Conservation (phyloP, 2,329 filamentous ascomycete genomes). For the Onygenales sp. region DNA sequence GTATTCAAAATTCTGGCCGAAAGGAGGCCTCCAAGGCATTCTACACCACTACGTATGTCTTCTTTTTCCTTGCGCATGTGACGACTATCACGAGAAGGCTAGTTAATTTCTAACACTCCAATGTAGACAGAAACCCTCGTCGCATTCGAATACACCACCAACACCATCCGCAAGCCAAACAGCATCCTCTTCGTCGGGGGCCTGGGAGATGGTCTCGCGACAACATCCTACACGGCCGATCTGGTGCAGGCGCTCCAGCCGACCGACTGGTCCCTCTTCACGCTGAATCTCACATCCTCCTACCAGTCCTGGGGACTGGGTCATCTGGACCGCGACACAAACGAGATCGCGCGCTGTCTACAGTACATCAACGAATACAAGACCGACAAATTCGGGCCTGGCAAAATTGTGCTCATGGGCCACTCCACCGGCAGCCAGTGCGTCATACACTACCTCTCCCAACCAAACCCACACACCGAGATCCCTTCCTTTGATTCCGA, state of each 20-base stretch:
- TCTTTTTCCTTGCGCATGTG: no score
- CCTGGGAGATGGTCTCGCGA: slow-evolving; percentile 47
- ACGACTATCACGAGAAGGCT: no score
- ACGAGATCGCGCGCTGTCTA: no score
- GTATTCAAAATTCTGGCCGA: no score
- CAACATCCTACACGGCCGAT: slow-evolving; percentile 42
- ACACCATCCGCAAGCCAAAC: slow-evolving; percentile 24
- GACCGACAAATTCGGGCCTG: no score
- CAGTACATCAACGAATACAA: no score
- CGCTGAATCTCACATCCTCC: slow-evolving; percentile 41
- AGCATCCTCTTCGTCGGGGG: slow-evolving; percentile 51
- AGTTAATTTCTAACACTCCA: no score
- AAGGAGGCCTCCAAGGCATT: no score
- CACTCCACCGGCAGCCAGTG: slow-evolving; percentile 63
- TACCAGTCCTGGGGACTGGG: slow-evolving; percentile 46
- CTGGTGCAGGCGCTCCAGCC: slow-evolving; percentile 40
- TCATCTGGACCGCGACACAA: slow-evolving; percentile 29
- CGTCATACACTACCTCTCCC: slow-evolving; percentile 52
- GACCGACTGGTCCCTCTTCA: slow-evolving; percentile 42
- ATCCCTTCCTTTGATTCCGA: slow-evolving; percentile 12
- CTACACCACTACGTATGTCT: no score
- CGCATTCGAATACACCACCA: slow-evolving; percentile 27
- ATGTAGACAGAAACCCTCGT: no score
- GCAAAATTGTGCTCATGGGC: slow-evolving; percentile 52
- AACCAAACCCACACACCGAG: slow-evolving; percentile 25